These are phyloP conservation scores for Penicillium steckii DNA, from an alignment of 495 filamentous ascomycete species.

Conservation along the genomic window DNA sequence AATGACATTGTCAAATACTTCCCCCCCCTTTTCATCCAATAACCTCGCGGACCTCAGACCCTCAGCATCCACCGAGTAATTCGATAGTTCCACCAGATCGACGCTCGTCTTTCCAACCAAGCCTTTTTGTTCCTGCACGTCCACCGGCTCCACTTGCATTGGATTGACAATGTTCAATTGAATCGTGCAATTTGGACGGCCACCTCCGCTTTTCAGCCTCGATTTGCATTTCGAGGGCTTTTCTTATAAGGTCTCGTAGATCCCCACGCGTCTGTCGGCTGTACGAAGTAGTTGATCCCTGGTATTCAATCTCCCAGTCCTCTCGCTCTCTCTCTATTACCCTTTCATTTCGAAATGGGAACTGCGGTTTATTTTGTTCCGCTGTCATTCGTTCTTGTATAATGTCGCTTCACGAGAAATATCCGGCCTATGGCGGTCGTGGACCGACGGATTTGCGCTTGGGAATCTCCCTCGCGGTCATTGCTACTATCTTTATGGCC, in stretches of 20 bases:
- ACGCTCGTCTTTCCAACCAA: constrained; percentile 10
- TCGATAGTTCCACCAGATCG: constrained; percentile 20
- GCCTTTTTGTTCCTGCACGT: constrained; percentile 15
- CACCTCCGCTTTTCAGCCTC: constrained; percentile 10
- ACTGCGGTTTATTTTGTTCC: background rate
- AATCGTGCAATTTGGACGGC: constrained; percentile 1
- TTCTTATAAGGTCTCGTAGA: background rate
- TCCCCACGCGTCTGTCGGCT: background rate
- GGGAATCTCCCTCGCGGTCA: constrained; percentile 11
- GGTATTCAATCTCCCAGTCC: too few relatives aligned
- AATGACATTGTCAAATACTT: constrained; percentile 1
- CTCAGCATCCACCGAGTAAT: constrained; percentile 1
- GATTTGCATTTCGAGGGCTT: background rate
- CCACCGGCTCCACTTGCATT: constrained; percentile 2
- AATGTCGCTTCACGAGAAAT: constrained; percentile 17
- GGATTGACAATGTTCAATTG: constrained; percentile 3
- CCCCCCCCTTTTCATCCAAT: constrained; percentile 1
- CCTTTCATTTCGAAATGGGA: constrained; percentile 6
- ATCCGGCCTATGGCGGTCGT: constrained; percentile 19
- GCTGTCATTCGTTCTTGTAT: constrained; percentile 13
- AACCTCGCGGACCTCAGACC: background rate
- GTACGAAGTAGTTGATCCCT: background rate
- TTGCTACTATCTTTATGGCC: constrained; percentile 20
- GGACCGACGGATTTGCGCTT: constrained; percentile 17
- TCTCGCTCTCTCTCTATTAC: too few relatives aligned